Evolutionary conservation across 495 filamentous ascomycete genomes (phyloP).

Genomic region (Glonium stellatum): DNA sequence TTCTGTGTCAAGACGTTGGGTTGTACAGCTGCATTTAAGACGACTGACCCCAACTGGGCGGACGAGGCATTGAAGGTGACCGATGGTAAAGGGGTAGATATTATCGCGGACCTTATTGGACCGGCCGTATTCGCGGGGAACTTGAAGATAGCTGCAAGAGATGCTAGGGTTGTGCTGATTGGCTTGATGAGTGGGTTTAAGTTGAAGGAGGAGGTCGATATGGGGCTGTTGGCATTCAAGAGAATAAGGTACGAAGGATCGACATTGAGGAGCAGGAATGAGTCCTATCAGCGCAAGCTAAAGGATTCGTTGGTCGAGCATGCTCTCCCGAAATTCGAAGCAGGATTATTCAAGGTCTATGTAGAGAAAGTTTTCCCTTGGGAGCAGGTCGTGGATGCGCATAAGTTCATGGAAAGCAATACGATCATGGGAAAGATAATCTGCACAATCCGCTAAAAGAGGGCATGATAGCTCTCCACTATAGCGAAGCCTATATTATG

Average conservation of each 20-base stretch:
- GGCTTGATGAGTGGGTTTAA: constrained; percentile 64
- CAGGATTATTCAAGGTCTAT: constrained; percentile 58
- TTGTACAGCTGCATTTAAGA: constrained; percentile 70
- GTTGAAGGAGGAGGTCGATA: constrained; percentile 57
- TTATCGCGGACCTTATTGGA: constrained; percentile 84
- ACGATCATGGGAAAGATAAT: constrained; percentile 35
- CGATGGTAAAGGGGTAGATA: constrained; percentile 61
- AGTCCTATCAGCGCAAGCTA: constrained; percentile 69
- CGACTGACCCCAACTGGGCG: constrained; percentile 65
- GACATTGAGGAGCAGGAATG: constrained; percentile 72
- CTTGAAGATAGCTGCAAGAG: constrained; percentile 61
- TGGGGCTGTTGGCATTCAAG: constrained; percentile 63
- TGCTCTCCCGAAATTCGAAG: constrained; percentile 57
- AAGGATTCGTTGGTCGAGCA: constrained; percentile 66
- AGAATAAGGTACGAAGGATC: constrained; percentile 71
- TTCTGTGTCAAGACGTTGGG: constrained; percentile 74
- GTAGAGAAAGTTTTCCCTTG: constrained; percentile 78
- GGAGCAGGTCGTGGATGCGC: constrained; percentile 70
- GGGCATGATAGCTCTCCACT: too few relatives aligned
- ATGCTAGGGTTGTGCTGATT: constrained; percentile 67
- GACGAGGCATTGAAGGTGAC: constrained; percentile 59
- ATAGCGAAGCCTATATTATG: too few relatives aligned
- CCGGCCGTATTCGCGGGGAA: constrained; percentile 72
- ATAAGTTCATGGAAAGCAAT: constrained; percentile 76
- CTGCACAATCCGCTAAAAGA: constrained; percentile 20